Percentiles rank a stretch among this genome's conserved stretches.
Evolutionary conservation across 2,329 filamentous ascomycete species (phyloP).

Genomic region (Aspergillus luchuensis): DNA sequence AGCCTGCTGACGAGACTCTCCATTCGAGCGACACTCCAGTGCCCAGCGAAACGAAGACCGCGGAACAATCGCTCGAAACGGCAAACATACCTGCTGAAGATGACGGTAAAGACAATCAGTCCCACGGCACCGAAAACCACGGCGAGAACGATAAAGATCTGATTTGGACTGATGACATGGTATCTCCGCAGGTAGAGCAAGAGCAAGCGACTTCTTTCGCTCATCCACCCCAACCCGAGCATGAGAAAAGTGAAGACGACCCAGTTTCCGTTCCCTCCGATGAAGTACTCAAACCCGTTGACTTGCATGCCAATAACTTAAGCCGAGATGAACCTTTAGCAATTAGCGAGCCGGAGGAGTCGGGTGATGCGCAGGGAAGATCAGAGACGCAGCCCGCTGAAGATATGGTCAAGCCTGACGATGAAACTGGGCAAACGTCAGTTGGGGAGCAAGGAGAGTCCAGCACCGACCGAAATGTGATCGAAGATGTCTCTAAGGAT

Average conservation of each 20-base stretch:
- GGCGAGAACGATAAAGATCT: constrained; percentile 40
- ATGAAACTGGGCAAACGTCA: not conserved
- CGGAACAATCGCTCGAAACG: constrained; percentile 29
- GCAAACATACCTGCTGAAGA: constrained; percentile 40
- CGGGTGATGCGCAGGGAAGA: constrained; percentile 3
- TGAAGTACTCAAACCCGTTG: constrained; percentile 17
- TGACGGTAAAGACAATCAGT: constrained; percentile 51
- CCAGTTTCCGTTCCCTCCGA: constrained; percentile 18
- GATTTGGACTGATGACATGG: constrained; percentile 49
- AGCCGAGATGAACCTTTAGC: constrained; percentile 5
- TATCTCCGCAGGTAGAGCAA: constrained; percentile 48
- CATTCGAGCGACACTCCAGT: constrained; percentile 21
- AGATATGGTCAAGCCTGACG: not conserved
- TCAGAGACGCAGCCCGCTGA: not conserved
- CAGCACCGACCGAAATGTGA: not conserved
- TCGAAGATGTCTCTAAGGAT: not conserved
- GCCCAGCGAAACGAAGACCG: constrained; percentile 19
- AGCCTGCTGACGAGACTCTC: constrained; percentile 15
- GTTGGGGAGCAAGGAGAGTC: not conserved
- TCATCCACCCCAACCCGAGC: constrained; percentile 35
- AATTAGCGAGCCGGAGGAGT: constrained; percentile 10
- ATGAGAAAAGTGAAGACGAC: constrained; percentile 27
- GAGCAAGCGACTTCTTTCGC: constrained; percentile 37
- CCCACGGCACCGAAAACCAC: constrained; percentile 42
- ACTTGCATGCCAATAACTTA: constrained; percentile 5